phyloP scores from a whole-genome alignment of 2,329 filamentous ascomycete genomes.

The Colletotrichum horii region DNA sequence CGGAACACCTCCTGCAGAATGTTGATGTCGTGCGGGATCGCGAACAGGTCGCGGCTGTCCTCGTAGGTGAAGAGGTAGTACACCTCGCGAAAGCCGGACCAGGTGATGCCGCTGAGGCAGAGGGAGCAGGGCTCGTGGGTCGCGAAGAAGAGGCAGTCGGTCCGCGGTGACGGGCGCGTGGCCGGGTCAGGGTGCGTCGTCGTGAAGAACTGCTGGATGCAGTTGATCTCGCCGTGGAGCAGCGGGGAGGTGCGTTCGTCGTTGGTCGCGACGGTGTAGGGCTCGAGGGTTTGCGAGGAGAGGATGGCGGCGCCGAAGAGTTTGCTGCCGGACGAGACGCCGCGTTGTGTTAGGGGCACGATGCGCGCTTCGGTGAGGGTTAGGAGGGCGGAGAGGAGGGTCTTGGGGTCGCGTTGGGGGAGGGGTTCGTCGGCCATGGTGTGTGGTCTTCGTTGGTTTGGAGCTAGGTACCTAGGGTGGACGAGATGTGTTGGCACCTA shows the following conservation, averaged over 20 bases:
- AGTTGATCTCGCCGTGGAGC: conserved; percentile 65
- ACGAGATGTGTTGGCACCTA: background rate
- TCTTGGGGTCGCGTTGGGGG: conserved; percentile 15
- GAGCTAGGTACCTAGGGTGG: background rate
- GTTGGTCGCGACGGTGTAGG: conserved; percentile 59
- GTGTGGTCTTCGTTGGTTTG: background rate
- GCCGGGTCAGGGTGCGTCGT: conserved; percentile 35
- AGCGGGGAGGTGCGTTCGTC: conserved; percentile 60
- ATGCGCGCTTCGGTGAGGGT: conserved; percentile 49
- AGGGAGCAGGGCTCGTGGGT: conserved; percentile 65
- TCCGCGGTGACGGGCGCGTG: conserved; percentile 40
- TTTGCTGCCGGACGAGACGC: conserved; percentile 58
- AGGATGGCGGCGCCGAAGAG: conserved; percentile 63
- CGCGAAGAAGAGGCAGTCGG: conserved; percentile 61
- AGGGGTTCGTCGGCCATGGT: conserved; percentile 22
- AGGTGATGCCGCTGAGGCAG: conserved; percentile 62
- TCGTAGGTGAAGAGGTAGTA: conserved; percentile 66
- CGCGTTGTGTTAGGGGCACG: conserved; percentile 54
- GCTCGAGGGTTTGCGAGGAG: conserved; percentile 40
- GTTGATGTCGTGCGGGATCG: conserved; percentile 62
- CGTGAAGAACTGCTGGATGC: conserved; percentile 63
- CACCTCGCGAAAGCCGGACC: conserved; percentile 61
- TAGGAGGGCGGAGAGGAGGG: conserved; percentile 45
- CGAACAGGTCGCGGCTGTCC: conserved; percentile 60
- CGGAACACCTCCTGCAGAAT: conserved; percentile 62